Base-by-base conservation (phyloP, 768 basidiomycete genomes). In the Termitomyces sp. region DNA sequence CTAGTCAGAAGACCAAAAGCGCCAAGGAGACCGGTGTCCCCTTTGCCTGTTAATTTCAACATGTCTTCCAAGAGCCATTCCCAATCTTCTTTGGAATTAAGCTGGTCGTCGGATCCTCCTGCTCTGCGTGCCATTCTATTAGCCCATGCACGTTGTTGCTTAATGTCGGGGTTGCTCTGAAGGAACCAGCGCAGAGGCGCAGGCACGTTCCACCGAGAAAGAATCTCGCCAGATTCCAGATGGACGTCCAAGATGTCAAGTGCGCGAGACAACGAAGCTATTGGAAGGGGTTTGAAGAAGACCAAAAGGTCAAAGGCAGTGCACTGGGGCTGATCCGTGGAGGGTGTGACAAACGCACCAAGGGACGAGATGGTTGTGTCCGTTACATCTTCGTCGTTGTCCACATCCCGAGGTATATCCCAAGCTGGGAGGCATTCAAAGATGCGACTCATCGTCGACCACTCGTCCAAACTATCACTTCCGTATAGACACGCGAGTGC, bases 351-450 rank as follows among this genome's bases (percentile, higher is more conserved):
- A 62, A 90, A 94, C 5, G 83, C 75, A 7, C 89, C 90, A 26
- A 98, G 82, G 7, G 92, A 92, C 18, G 80, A 69, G 34, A 96
- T 77, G 0, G 92, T 95, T 6, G 88, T 88, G 53, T 94, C 86
- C n/a, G 85, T 86, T 51, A 84, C 84, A 59, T 92, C 92, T 49
- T 78, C 82, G 57, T 90, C 81, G 42, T 79, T 78, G 47, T 86
- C 82, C 41, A 78, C 81, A n/a, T 78, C 79, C 42, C 69, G 68
- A 4, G 76, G 61, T 43, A 85, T 75, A 56, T 85, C 86, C 92
- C 95, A 97, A 3, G 88, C 96, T 0, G 96, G 96, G 32, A 98
- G 78, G 67, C 95, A 99, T 68, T 99, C 96, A 69, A 99, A 98
- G 51, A 99, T 91, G 32, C 78, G 76, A 62, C 88, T 92, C 94